Conservation (phyloP, 148 eudicot genomes). For the Camellia lanceoleosa region DNA sequence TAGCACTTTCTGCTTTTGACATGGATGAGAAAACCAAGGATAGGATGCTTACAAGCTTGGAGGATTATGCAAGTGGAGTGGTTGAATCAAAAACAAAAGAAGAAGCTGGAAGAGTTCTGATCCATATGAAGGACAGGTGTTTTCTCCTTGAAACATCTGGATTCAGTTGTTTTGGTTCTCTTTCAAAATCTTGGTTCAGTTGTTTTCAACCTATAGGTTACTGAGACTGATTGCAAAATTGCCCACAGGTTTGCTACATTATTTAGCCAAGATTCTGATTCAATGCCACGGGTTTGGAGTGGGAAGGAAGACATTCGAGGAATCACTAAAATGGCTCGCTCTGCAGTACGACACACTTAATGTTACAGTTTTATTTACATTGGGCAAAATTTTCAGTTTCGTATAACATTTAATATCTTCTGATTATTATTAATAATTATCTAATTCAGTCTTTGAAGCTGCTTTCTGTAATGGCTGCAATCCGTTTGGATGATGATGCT, state of each 20-base stretch:
- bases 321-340: slow-evolving; percentile 78
- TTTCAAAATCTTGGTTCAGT: neutral
- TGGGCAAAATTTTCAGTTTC: neutral
- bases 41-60: slow-evolving; percentile 55
- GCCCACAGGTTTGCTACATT: slow-evolving; percentile 62
- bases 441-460: slow-evolving; percentile 68
- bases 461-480: slow-evolving; percentile 73
- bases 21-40: slow-evolving; percentile 61
- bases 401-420: neutral
- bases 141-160: slow-evolving; percentile 5
- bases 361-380: neutral
- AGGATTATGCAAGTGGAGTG: slow-evolving; percentile 63
- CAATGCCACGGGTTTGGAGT: slow-evolving; percentile 95
- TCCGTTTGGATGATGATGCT: slow-evolving; percentile 66
- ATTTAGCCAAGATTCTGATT: slow-evolving; percentile 84
- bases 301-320: slow-evolving; percentile 85
- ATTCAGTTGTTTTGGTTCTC: neutral
- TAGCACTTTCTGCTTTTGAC: slow-evolving; percentile 70
- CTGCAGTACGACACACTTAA: slow-evolving; percentile 53
- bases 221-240: slow-evolving; percentile 9
- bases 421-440: neutral
- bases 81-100: slow-evolving; percentile 82
- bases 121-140: slow-evolving; percentile 88
- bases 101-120: slow-evolving; percentile 79
- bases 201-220: no score